Conservation (phyloP, 495 filamentous ascomycete species). For the Penicillium crystallinum region DNA sequence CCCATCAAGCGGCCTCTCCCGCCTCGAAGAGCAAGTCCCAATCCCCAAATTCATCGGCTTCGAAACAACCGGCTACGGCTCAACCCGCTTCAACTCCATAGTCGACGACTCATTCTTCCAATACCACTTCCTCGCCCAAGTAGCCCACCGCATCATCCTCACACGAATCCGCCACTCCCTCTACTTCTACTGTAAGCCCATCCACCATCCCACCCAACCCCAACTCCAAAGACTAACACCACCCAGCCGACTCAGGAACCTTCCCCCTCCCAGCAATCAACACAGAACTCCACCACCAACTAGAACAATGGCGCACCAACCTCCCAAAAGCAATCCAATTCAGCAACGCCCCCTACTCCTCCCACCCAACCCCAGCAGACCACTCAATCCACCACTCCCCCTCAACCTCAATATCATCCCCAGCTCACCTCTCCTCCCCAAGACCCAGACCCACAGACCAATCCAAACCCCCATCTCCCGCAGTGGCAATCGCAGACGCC, state of each 20-base stretch:
- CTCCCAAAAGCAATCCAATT: conserved; percentile 41
- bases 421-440: conserved; percentile 18
- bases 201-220: background rate
- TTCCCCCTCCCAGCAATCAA: conserved; percentile 45
- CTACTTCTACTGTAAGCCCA: conserved; percentile 42
- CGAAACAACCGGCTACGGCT: conserved; percentile 31
- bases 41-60: conserved; percentile 47
- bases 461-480: conserved; percentile 32
- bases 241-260: conserved; percentile 38
- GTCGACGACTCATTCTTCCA: conserved; percentile 46
- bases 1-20: conserved; percentile 41
- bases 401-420: conserved; percentile 21
- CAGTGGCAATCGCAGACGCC: conserved; percentile 40
- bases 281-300: conserved; percentile 41
- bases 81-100: conserved; percentile 25
- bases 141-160: conserved; percentile 46
- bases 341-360: conserved; percentile 19
- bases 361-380: conserved; percentile 12
- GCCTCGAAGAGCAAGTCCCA: conserved; percentile 42
- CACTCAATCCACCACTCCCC: conserved; percentile 18
- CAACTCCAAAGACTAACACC: background rate
- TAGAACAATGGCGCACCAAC: conserved; percentile 45
- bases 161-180: conserved; percentile 45
- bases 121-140: conserved; percentile 47
- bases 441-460: conserved; percentile 11